Conservation (phyloP, 164 flowering plant genomes). For the Nelumbo lutea region DNA sequence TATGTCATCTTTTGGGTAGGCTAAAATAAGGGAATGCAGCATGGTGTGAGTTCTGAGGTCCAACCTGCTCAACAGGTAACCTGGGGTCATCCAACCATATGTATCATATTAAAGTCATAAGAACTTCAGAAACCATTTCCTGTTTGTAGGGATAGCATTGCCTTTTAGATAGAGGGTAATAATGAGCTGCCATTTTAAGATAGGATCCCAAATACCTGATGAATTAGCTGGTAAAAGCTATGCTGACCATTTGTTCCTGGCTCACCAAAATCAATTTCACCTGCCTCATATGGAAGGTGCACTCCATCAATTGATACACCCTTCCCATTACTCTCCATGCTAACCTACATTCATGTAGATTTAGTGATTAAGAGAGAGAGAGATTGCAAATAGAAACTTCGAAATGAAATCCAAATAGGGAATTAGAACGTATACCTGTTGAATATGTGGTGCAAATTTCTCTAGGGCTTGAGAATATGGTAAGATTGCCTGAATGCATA, state of each 20-base stretch:
- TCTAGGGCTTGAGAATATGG: conserved; percentile 94
- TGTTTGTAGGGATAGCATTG: not conserved
- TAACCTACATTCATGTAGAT: conserved; percentile 48
- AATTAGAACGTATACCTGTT: conserved; percentile 53
- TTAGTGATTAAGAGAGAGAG: not conserved
- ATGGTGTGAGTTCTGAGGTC: too few relatives aligned
- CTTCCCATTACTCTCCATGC: conserved; percentile 99
- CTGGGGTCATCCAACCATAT: too few relatives aligned
- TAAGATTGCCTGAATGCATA: conserved; percentile 72
- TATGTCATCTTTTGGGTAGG: too few relatives aligned
- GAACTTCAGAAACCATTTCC: too few relatives aligned
- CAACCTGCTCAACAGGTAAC: too few relatives aligned
- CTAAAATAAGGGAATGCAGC: too few relatives aligned
- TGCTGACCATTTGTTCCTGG: conserved; percentile 99
- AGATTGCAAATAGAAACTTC: not conserved
- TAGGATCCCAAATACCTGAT: conserved; percentile 53
- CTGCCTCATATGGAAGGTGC: conserved; percentile 84
- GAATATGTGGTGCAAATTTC: conserved; percentile 95
- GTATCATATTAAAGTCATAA: too few relatives aligned
- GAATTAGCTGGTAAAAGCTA: conserved; percentile 97
- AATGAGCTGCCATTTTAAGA: not conserved
- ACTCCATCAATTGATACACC: conserved; percentile 95
- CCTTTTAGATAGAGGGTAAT: not conserved
- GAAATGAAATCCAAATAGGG: not conserved
- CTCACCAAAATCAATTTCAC: conserved; percentile 99